phyloP scores from a whole-genome alignment of 83 land plant genomes.

The Larix sibirica region DNA sequence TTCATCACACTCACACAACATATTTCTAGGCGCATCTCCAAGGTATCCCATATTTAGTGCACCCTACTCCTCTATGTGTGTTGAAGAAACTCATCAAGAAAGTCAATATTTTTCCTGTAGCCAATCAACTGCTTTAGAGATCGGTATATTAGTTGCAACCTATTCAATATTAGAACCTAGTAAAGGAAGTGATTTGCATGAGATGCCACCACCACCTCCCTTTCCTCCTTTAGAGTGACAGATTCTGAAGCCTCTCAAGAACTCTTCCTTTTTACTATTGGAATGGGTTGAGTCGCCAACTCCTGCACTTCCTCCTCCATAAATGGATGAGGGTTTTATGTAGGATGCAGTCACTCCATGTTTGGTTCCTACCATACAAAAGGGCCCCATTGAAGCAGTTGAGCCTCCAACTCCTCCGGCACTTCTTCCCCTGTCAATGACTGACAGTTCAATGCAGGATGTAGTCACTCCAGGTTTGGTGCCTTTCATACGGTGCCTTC shows the following conservation, averaged over 20 bases:
- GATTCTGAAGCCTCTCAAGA: conserved; percentile 30
- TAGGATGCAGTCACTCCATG: background rate
- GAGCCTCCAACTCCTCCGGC: background rate
- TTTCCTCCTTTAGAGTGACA: conserved; percentile 76
- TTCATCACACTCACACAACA: conserved; percentile 9
- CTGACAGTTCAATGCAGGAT: background rate
- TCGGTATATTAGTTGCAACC: background rate
- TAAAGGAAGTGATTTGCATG: conserved; percentile 1
- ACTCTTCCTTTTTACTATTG: conserved; percentile 4
- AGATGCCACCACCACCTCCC: conserved; percentile 48
- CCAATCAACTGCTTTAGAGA: conserved; percentile 4
- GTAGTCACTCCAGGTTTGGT: background rate
- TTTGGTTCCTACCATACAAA: background rate
- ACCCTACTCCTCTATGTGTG: conserved; percentile 11
- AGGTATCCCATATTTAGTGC: conserved; percentile 14
- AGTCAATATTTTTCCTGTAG: background rate
- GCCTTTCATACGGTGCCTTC: too few species aligned
- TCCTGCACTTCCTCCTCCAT: conserved; percentile 16
- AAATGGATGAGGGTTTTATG: background rate
- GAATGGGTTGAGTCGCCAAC: conserved; percentile 11
- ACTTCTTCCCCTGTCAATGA: background rate
- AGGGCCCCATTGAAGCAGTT: conserved; percentile 23
- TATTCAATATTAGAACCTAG: background rate
- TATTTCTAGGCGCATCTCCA: conserved; percentile 17
- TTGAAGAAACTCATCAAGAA: background rate